Percentiles rank a stretch among this genome's conserved stretches.
These are phyloP conservation scores for Penicillium griseofulvum DNA, from an alignment of 2,329 filamentous ascomycete genomes.

Conservation along the genomic window DNA sequence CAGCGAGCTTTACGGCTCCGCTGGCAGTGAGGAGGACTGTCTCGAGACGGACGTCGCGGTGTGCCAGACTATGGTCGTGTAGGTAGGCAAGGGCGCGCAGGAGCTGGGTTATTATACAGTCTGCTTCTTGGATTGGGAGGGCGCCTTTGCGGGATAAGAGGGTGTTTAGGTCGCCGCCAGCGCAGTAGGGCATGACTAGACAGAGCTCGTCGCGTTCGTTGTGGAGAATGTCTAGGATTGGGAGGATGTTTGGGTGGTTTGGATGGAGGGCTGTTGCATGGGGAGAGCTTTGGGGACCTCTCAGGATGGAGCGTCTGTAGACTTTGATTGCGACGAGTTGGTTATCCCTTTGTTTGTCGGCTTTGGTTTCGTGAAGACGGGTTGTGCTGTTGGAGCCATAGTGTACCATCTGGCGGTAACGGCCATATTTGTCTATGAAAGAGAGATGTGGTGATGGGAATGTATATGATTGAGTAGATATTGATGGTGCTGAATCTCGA, in stretches of 20 bases:
- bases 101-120: conserved; percentile 79
- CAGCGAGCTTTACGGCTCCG: conserved; percentile 85
- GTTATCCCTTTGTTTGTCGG: conserved; percentile 1
- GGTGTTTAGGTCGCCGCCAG: conserved; percentile 81
- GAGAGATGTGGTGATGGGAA: conserved; percentile 2
- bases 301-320: conserved; percentile 23
- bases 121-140: conserved; percentile 78
- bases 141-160: conserved; percentile 72
- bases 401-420: conserved; percentile 28
- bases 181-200: conserved; percentile 53
- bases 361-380: conserved; percentile 20
- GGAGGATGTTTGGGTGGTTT: conserved; percentile 31
- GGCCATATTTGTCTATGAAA: conserved; percentile 25
- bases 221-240: conserved; percentile 25
- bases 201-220: conserved; percentile 30
- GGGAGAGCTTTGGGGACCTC: not conserved
- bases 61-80: conserved; percentile 79
- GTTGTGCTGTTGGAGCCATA: conserved; percentile 29
- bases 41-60: conserved; percentile 90
- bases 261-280: conserved; percentile 16
- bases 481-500: not conserved
- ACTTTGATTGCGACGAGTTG: conserved; percentile 30
- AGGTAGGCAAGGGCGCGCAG: conserved; percentile 54
- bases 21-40: conserved; percentile 82
- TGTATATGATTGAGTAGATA: not conserved